Base-by-base conservation (phyloP, 371 early-diverging fungal species). In the Mucor plumbeus region DNA sequence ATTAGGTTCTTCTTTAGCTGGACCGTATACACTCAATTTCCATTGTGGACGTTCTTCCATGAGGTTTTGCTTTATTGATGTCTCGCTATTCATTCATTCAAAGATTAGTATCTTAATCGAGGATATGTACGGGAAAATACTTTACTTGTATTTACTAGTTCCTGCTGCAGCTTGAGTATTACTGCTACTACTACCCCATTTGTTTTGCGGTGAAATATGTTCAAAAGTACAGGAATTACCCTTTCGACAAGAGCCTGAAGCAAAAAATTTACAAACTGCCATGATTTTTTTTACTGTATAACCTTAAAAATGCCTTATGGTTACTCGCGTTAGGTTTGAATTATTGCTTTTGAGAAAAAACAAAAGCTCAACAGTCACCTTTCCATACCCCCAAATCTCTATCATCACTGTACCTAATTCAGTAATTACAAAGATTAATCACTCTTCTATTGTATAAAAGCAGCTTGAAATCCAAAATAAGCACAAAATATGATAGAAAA, bases 1-100 rank as follows among this genome's bases (percentile, higher is more conserved):
- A 48, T 87, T 89, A 14, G 88, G 88, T 53, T 89, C 89, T 53
- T 86, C 88, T 69, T 89, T 89, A 50, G 84, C 88, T 39, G 89
- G 89, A 7, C 77, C 89, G 73, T 79, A 89, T 4, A 84, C 83
- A 62, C 85, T 84, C 0, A 85, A 65, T 38, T 70, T 77, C 70
- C 86, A 84, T 10, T 71, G 19, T 4, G 89, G 88, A 44, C 85
- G 73, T 47, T 86, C 86, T 34, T 70, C 65, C 7, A 75, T 79
- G 11, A 89, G 38, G 57, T 84, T 78, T 9, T 64, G 61, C 40
- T 68, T 73, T 47, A 88, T 62, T 4, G 87, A 79, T 3, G 62
- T 61, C 62, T 80, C 83, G 55, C 83, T 83, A 60, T 26, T 26
- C 26, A 26, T 26, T 26, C 39, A 35, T 13, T 58, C 40, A 35